A percentile compares a stretch with the other conserved stretches of the same genome.
Evolutionary conservation across 1,139 yeast species (phyloP).

Genomic region (Sugiyamaella pinicola): DNA sequence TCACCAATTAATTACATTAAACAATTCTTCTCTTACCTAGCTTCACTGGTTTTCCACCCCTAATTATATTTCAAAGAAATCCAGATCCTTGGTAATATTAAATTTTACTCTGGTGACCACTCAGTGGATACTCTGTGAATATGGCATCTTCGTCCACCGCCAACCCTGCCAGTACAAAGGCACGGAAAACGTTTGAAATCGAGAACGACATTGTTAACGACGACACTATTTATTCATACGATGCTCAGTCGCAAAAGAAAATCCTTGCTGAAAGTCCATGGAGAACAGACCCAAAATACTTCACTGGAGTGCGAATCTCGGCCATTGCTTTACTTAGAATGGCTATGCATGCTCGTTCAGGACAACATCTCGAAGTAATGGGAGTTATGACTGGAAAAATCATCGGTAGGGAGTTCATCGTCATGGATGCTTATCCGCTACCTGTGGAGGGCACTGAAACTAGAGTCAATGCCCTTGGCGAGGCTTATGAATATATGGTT

Average conservation of each 20-base stretch:
- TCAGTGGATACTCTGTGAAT: too few relatives aligned
- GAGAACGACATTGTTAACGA: slow-evolving; percentile 38
- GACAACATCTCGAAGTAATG: slow-evolving; percentile 93
- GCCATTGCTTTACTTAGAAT: slow-evolving; percentile 77
- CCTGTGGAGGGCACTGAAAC: slow-evolving; percentile 98
- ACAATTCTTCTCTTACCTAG: too few relatives aligned
- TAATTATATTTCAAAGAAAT: too few relatives aligned
- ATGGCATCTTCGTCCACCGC: not conserved
- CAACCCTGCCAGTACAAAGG: not conserved
- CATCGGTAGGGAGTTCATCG: slow-evolving; percentile 58
- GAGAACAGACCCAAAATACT: slow-evolving; percentile 58
- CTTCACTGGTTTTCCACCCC: too few relatives aligned
- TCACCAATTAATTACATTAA: too few relatives aligned
- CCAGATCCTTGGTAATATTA: too few relatives aligned
- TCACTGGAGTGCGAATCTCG: slow-evolving; percentile 67
- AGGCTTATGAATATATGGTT: slow-evolving; percentile 95
- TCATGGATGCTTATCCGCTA: slow-evolving; percentile 79
- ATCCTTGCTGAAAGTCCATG: slow-evolving; percentile 47
- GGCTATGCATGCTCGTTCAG: slow-evolving; percentile 79
- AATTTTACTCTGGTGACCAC: too few relatives aligned
- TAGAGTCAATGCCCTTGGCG: slow-evolving; percentile 89
- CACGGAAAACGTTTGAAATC: slow-evolving; percentile 41
- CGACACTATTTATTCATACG: slow-evolving; percentile 38
- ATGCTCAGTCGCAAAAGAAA: slow-evolving; percentile 38
- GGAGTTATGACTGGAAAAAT: slow-evolving; percentile 89